Evolutionary conservation across 306 rosid genomes (phyloP).

Genomic region (Dalbergia oliveri): DNA sequence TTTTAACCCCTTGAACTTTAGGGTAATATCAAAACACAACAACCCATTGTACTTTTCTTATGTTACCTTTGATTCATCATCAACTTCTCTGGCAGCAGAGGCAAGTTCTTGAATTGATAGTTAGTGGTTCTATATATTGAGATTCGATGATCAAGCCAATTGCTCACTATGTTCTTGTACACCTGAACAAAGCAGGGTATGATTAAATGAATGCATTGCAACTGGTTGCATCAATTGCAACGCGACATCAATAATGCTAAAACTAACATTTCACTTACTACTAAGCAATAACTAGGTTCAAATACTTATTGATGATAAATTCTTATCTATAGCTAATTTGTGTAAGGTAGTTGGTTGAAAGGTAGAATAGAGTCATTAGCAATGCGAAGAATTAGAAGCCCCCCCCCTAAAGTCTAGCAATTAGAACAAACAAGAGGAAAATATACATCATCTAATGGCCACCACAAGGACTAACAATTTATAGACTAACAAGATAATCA

Average conservation of each 20-base stretch:
- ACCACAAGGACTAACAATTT: background rate
- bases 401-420: constrained; percentile 90
- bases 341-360: constrained; percentile 48
- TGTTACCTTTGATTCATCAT: constrained; percentile 64
- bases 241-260: background rate
- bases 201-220: background rate
- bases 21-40: background rate
- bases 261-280: background rate
- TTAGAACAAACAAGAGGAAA: constrained; percentile 44
- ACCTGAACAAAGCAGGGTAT: constrained; percentile 46
- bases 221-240: background rate
- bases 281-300: background rate
- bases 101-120: constrained; percentile 63
- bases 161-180: constrained; percentile 55
- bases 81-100: constrained; percentile 64
- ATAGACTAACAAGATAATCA: background rate
- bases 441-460: background rate
- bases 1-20: too few relatives aligned
- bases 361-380: constrained; percentile 70
- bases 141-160: constrained; percentile 45
- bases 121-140: constrained; percentile 57
- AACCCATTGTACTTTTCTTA: background rate
- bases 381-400: constrained; percentile 69
- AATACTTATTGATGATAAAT: background rate
- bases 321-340: constrained; percentile 66